Conservation (phyloP, 2,329 filamentous ascomycete genomes). For the Penicillium sp. region DNA sequence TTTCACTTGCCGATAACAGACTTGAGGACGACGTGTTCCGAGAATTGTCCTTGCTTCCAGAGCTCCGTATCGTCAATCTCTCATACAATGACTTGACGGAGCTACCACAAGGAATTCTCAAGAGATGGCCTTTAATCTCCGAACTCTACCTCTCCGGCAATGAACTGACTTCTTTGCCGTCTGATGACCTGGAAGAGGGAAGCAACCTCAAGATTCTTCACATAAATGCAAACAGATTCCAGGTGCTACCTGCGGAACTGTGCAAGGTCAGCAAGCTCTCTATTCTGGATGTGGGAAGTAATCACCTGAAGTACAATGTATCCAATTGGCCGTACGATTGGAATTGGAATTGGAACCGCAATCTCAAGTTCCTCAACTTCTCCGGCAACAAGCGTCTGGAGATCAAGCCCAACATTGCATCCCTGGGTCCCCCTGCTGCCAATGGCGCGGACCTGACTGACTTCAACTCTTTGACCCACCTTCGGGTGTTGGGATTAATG, state of each 20-base stretch:
- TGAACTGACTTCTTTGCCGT: slow-evolving; percentile 84
- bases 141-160: slow-evolving; percentile 96
- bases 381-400: slow-evolving; percentile 96
- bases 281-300: slow-evolving; percentile 92
- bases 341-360: slow-evolving; percentile 99
- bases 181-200: slow-evolving; percentile 90
- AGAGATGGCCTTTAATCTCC: slow-evolving; percentile 83
- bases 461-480: slow-evolving; percentile 79
- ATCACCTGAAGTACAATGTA: slow-evolving; percentile 96
- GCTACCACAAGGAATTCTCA: slow-evolving; percentile 83
- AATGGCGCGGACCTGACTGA: slow-evolving; percentile 78
- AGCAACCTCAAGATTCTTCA: slow-evolving; percentile 86
- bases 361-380: slow-evolving; percentile 90
- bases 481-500: slow-evolving; percentile 91
- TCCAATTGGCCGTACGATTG: slow-evolving; percentile 99
- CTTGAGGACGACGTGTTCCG: slow-evolving; percentile 95
- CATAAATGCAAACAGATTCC: slow-evolving; percentile 97
- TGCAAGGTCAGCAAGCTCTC: slow-evolving; percentile 91
- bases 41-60: slow-evolving; percentile 77
- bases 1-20: slow-evolving; percentile 91
- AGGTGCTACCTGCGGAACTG: slow-evolving; percentile 91
- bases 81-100: slow-evolving; percentile 95
- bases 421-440: slow-evolving; percentile 50
- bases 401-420: slow-evolving; percentile 70
- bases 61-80: slow-evolving; percentile 85